These are phyloP conservation scores for Ilex aquifolium DNA, from an alignment of 257 asterid genomes.

Conservation along the genomic window DNA sequence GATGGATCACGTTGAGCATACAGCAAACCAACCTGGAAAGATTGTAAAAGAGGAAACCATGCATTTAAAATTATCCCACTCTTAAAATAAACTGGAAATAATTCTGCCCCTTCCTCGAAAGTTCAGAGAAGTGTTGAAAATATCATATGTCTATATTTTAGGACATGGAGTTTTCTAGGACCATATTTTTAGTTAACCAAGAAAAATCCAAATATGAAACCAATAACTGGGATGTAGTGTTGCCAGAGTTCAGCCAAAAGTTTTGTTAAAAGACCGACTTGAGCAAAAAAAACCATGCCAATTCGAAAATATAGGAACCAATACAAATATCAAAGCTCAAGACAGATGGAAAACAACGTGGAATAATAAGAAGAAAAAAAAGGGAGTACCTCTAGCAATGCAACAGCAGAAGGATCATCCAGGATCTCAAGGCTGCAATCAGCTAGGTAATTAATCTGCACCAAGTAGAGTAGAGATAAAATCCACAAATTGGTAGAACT, in stretches of 20 bases:
- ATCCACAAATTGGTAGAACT: conserved; percentile 10
- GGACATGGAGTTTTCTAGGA: no score
- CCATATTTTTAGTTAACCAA: no score
- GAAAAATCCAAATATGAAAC: no score
- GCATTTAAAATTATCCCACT: background rate
- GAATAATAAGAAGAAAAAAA: conserved; percentile 1
- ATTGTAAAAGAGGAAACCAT: background rate
- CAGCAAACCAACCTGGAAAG: conserved; percentile 72
- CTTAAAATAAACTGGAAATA: background rate
- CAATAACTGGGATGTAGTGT: no score
- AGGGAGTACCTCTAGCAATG: conserved; percentile 64
- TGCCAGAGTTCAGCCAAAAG: background rate
- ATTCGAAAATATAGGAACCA: background rate
- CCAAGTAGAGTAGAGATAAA: conserved; percentile 11
- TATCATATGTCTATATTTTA: no score
- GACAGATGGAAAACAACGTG: background rate
- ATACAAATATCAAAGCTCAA: background rate
- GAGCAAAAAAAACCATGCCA: background rate
- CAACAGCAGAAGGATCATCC: conserved; percentile 85
- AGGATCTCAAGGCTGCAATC: conserved; percentile 89
- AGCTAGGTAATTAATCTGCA: conserved; percentile 80
- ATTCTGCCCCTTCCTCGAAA: background rate
- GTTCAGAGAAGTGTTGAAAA: background rate
- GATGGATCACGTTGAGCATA: conserved; percentile 89
- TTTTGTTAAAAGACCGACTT: conserved; percentile 3